These are phyloP conservation scores for Paramyrothecium roridum DNA, from an alignment of 2,329 filamentous ascomycete species.

Conservation along the genomic window DNA sequence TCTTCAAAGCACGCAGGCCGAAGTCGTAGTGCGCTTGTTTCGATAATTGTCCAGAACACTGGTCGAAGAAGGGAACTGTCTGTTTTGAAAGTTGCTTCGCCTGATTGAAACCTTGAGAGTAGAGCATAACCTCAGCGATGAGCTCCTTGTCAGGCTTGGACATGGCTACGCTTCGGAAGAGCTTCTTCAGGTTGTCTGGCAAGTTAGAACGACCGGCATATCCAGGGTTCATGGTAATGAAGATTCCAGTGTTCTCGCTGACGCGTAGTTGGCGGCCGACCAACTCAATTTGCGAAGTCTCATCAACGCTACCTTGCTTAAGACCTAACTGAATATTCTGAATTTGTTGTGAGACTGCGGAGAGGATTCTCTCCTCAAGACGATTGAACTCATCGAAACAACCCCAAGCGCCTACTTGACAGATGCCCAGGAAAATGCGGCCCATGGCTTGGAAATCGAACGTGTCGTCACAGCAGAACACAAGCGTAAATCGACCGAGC, in stretches of 20 bases:
- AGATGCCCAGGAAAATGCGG: slow-evolving; percentile 97
- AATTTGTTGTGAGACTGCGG: slow-evolving; percentile 97
- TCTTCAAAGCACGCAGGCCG: slow-evolving; percentile 94
- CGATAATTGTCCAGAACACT: slow-evolving; percentile 75
- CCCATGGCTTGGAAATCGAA: slow-evolving; percentile 99
- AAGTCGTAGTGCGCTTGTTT: slow-evolving; percentile 99
- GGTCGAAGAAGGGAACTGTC: slow-evolving; percentile 97
- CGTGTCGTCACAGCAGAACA: slow-evolving; percentile 99
- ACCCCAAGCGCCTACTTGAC: slow-evolving; percentile 98
- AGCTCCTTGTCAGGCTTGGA: slow-evolving; percentile 99
- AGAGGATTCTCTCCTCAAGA: slow-evolving; percentile 94
- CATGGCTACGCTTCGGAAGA: slow-evolving; percentile 99
- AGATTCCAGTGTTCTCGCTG: slow-evolving; percentile 92
- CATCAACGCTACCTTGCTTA: slow-evolving; percentile 77
- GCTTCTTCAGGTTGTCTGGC: slow-evolving; percentile 98
- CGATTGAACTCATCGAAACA: slow-evolving; percentile 99
- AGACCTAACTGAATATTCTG: slow-evolving; percentile 98
- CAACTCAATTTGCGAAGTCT: slow-evolving; percentile 87
- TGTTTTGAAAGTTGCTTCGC: slow-evolving; percentile 92
- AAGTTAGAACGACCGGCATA: slow-evolving; percentile 98
- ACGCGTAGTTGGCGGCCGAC: slow-evolving; percentile 88
- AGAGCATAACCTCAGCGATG: slow-evolving; percentile 99
- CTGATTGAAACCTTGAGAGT: slow-evolving; percentile 97
- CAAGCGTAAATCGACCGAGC: slow-evolving; percentile 93
- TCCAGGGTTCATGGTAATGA: slow-evolving; percentile 99